Evolutionary conservation across 768 basidiomycete species (phyloP).

Genomic region (Trichaptum fuscoviolaceum): DNA sequence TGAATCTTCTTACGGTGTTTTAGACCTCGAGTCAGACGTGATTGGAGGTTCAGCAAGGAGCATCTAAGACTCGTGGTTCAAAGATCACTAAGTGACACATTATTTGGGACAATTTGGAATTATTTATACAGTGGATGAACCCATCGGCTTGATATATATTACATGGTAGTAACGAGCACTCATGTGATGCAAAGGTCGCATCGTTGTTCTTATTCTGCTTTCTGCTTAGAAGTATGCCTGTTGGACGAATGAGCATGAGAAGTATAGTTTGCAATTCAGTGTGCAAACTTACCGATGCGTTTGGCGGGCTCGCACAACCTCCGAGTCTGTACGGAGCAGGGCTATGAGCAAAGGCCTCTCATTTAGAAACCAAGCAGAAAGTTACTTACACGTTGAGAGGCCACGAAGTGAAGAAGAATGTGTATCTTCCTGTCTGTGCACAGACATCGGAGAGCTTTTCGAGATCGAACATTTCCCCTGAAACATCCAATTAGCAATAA

Average conservation of each 20-base stretch:
- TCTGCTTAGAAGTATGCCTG: slow-evolving; percentile 23
- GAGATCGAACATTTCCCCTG: slow-evolving; percentile 70
- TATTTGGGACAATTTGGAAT: neutral
- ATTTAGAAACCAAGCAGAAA: slow-evolving; percentile 9
- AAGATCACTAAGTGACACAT: too few relatives aligned
- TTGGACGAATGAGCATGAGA: neutral
- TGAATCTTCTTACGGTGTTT: slow-evolving; percentile 39
- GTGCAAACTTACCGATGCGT: slow-evolving; percentile 52
- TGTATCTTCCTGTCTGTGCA: slow-evolving; percentile 53
- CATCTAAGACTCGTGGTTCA: neutral
- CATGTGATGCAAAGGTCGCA: neutral
- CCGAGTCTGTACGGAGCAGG: slow-evolving; percentile 41
- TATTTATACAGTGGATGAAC: neutral
- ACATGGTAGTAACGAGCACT: neutral
- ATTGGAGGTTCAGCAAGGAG: slow-evolving; percentile 33
- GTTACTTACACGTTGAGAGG: slow-evolving; percentile 60
- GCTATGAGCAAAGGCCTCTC: slow-evolving; percentile 4
- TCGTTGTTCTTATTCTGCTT: neutral
- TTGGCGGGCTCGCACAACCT: slow-evolving; percentile 65
- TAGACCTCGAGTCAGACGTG: slow-evolving; percentile 43
- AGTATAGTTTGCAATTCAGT: neutral
- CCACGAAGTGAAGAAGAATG: slow-evolving; percentile 76
- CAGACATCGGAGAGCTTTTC: slow-evolving; percentile 56
- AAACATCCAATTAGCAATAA: neutral
- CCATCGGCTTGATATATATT: neutral